Evolutionary conservation across 2,329 filamentous ascomycete genomes (phyloP).

Genomic region (Neonectria neomacrospora): DNA sequence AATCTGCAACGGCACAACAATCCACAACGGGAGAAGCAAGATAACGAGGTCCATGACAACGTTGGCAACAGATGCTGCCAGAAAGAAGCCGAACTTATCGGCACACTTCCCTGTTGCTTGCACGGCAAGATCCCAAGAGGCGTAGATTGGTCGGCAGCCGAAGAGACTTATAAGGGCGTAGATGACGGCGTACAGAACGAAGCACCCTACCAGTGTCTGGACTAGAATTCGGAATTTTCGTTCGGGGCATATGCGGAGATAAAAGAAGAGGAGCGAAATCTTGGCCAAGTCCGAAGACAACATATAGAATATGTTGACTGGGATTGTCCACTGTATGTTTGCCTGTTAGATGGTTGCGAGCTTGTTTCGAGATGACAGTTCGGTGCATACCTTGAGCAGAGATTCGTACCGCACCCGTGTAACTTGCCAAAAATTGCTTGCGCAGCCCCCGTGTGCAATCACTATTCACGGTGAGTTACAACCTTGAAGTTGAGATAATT

Average conservation of each 20-base stretch:
- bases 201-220: slow-evolving; percentile 20
- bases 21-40: slow-evolving; percentile 29
- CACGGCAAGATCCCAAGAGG: slow-evolving; percentile 37
- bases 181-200: slow-evolving; percentile 32
- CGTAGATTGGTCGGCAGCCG: slow-evolving; percentile 37
- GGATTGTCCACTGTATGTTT: slow-evolving; percentile 32
- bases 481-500: rapidly evolving
- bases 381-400: slow-evolving; percentile 27
- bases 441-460: slow-evolving; percentile 35
- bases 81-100: slow-evolving; percentile 40
- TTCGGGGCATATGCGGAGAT: slow-evolving; percentile 37
- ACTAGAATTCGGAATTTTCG: slow-evolving; percentile 32
- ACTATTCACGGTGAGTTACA: slow-evolving; percentile 13
- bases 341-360: not conserved
- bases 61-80: slow-evolving; percentile 39
- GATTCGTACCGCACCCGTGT: slow-evolving; percentile 26
- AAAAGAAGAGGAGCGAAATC: slow-evolving; percentile 39
- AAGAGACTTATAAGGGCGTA: slow-evolving; percentile 40
- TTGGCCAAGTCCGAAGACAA: slow-evolving; percentile 39
- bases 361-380: no score
- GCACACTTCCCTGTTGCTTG: slow-evolving; percentile 37
- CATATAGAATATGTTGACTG: slow-evolving; percentile 43
- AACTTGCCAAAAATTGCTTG: slow-evolving; percentile 37
- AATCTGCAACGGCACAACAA: slow-evolving; percentile 33
- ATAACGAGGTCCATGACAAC: slow-evolving; percentile 40